These are phyloP conservation scores for Metschnikowia proteae DNA, from an alignment of 805 yeast species.

Conservation along the genomic window DNA sequence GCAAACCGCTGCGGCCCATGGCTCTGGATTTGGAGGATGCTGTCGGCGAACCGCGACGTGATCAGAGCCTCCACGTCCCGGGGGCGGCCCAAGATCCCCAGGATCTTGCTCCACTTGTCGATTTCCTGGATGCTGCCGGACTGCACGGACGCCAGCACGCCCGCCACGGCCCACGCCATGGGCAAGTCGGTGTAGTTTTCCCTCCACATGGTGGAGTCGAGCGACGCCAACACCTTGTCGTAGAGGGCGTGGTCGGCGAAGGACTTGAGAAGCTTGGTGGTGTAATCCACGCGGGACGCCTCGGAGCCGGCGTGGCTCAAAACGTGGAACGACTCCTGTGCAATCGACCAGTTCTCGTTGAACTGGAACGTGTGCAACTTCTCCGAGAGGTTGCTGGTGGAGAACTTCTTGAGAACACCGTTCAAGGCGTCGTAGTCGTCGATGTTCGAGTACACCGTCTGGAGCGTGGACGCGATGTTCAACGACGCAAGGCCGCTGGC, in stretches of 20 bases:
- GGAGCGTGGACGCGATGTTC: conserved; percentile 46
- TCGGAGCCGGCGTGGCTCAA: conserved; percentile 41
- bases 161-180: conserved; percentile 61
- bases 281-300: conserved; percentile 31
- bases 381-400: conserved; percentile 67
- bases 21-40: conserved; percentile 44
- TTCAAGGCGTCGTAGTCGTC: conserved; percentile 88
- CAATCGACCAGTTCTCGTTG: conserved; percentile 81
- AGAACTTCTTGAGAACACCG: conserved; percentile 74
- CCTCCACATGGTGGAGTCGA: conserved; percentile 34
- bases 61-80: conserved; percentile 51
- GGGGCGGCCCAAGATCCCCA: conserved; percentile 43
- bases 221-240: conserved; percentile 55
- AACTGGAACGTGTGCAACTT: conserved; percentile 79
- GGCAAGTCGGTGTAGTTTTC: conserved; percentile 28
- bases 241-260: conserved; percentile 73
- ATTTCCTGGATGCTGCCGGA: conserved; percentile 53
- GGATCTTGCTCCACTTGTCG: conserved; percentile 53
- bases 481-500: conserved; percentile 28
- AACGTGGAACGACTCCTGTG: conserved; percentile 78
- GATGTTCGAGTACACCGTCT: conserved; percentile 76
- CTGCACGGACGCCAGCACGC: conserved; percentile 70
- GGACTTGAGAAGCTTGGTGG: conserved; percentile 61
- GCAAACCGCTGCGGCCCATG: conserved; percentile 32
- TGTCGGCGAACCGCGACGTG: conserved; percentile 63